These are phyloP conservation scores for Aspergillus quadrilineatus DNA, from an alignment of 2,329 filamentous ascomycete genomes.

Conservation along the genomic window DNA sequence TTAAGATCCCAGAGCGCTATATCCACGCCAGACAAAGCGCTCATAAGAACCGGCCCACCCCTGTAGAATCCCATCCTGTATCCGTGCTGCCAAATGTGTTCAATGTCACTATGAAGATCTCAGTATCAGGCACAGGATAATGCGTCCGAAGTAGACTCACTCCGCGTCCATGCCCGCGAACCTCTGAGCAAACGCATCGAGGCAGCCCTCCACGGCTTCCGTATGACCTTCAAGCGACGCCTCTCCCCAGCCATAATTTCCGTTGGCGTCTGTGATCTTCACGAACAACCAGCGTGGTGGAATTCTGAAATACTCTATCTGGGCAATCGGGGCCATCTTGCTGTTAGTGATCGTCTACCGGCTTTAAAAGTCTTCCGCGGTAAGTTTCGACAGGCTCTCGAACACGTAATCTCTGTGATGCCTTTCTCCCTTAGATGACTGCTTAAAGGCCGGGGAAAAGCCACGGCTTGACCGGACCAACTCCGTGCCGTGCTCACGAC, in stretches of 20 bases:
- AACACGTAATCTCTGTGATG: not conserved
- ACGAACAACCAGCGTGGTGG: constrained; percentile 77
- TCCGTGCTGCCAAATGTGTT: constrained; percentile 70
- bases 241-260: constrained; percentile 70
- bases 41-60: constrained; percentile 78
- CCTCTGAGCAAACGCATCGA: constrained; percentile 52
- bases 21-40: constrained; percentile 72
- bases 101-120: constrained; percentile 62
- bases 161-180: constrained; percentile 6
- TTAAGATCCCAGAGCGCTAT: constrained; percentile 81
- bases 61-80: constrained; percentile 69
- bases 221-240: constrained; percentile 73
- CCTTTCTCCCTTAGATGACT: not conserved
- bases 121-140: constrained; percentile 49
- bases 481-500: not conserved
- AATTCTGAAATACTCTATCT: constrained; percentile 72
- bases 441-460: no score
- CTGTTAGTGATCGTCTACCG: no score
- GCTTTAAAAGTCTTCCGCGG: not conserved
- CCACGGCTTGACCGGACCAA: not conserved
- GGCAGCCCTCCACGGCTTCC: constrained; percentile 69
- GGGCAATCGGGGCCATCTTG: constrained; percentile 63
- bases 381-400: not conserved
- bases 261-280: constrained; percentile 70
- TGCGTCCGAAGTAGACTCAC: constrained; percentile 36